These are phyloP conservation scores for Rugiboletus extremiorientalis DNA, from an alignment of 1,284 basidiomycete genomes.

Conservation along the genomic window DNA sequence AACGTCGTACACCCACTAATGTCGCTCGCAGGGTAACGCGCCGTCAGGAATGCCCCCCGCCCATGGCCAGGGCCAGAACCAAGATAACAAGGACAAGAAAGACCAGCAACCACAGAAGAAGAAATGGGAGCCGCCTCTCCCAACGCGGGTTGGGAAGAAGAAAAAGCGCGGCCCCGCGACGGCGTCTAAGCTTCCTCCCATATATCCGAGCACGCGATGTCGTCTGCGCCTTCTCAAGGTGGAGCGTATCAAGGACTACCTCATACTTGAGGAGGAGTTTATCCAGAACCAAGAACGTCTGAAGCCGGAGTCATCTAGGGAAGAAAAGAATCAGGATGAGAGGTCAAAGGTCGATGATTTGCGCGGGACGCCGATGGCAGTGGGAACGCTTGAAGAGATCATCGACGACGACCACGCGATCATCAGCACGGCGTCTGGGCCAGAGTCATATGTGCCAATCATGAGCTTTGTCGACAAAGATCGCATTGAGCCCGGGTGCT, in stretches of 20 bases:
- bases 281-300: conserved; percentile 93
- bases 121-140: conserved; percentile 99
- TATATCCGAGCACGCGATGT: conserved; percentile 95
- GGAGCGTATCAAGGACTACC: conserved; percentile 98
- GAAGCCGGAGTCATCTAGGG: conserved; percentile 78
- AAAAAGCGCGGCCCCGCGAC: conserved; percentile 89
- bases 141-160: conserved; percentile 96
- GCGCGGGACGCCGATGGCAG: conserved; percentile 94
- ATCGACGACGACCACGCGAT: conserved; percentile 99
- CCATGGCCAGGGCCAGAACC: conserved; percentile 42
- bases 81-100: conserved; percentile 68
- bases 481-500: conserved; percentile 93
- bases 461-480: conserved; percentile 99
- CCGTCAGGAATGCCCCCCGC: conserved; percentile 67
- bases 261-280: conserved; percentile 97
- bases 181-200: conserved; percentile 89
- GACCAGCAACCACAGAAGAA: conserved; percentile 69
- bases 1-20: conserved; percentile 5
- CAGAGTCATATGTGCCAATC: conserved; percentile 98
- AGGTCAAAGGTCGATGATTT: conserved; percentile 93
- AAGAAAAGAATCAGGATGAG: conserved; percentile 97
- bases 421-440: conserved; percentile 92
- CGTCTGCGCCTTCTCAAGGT: conserved; percentile 95
- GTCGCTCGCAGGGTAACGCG: conserved; percentile 69
- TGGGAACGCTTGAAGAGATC: conserved; percentile 98